Conservation (phyloP, 345 rosid species). For the Cardamine chenopodiifolia region DNA sequence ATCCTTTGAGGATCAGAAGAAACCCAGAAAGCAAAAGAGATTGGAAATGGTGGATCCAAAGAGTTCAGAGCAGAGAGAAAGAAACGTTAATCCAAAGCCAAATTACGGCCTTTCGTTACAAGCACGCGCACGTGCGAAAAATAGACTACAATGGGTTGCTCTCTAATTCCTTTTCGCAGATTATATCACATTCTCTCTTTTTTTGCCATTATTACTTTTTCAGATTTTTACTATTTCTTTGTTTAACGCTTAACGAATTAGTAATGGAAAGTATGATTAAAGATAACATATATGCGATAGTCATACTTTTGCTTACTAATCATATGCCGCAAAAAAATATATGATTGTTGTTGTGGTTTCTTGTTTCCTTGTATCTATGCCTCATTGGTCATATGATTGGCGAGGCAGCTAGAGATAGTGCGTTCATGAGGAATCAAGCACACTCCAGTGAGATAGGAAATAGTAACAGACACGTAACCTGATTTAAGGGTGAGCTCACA, state of each 20-base stretch:
- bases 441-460: conserved; percentile 15
- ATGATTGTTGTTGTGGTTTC: conserved; percentile 29
- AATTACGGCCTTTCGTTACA: conserved; percentile 38
- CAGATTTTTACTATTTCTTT: too few relatives aligned
- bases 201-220: too few relatives aligned
- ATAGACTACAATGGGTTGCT: too few relatives aligned
- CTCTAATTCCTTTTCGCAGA: too few relatives aligned
- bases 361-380: conserved; percentile 35
- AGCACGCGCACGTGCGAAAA: conserved; percentile 15
- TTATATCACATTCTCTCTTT: too few relatives aligned
- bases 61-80: background rate
- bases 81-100: conserved; percentile 14
- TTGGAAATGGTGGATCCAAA: background rate
- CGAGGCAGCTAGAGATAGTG: conserved; percentile 40
- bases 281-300: background rate
- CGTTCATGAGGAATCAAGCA: conserved; percentile 24
- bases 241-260: background rate
- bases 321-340: too few relatives aligned
- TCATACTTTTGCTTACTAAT: background rate
- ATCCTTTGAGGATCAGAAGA: conserved; percentile 12
- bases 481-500: conserved; percentile 36
- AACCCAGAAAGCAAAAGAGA: conserved; percentile 22
- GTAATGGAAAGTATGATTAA: background rate
- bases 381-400: conserved; percentile 35
- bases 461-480: conserved; percentile 29